These are phyloP conservation scores for Mortierella sp. DNA, from an alignment of 371 early-diverging fungal genomes.

Conservation along the genomic window DNA sequence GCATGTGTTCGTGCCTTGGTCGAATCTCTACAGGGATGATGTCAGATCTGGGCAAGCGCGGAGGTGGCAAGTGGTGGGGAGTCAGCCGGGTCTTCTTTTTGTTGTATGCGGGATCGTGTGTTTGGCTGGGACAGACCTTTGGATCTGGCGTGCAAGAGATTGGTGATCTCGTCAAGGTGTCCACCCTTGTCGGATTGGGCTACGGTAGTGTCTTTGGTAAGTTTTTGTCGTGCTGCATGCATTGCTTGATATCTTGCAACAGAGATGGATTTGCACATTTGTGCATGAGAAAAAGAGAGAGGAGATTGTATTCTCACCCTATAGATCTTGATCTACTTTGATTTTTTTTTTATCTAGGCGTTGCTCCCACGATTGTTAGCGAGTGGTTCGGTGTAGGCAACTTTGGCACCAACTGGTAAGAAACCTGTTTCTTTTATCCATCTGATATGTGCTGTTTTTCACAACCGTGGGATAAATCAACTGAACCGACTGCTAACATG, in stretches of 20 bases:
- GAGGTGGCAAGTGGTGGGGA: slow-evolving; percentile 46
- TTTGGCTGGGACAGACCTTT: slow-evolving; percentile 52
- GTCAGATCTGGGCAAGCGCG: slow-evolving; percentile 58
- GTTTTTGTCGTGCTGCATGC: neutral
- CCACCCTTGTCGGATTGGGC: slow-evolving; percentile 54
- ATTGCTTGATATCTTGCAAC: neutral
- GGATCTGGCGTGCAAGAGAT: slow-evolving; percentile 26
- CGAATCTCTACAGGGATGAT: slow-evolving; percentile 53
- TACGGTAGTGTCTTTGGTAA: slow-evolving; percentile 59
- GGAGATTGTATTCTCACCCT: neutral
- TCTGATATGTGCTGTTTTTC: neutral
- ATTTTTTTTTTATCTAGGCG: slow-evolving; percentile 21
- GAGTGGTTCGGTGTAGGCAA: slow-evolving; percentile 58
- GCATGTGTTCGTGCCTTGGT: slow-evolving; percentile 59
- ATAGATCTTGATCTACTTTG: neutral
- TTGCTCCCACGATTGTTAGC: slow-evolving; percentile 57
- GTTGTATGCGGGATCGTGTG: slow-evolving; percentile 41
- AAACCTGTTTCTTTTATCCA: neutral
- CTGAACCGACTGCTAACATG: too few relatives aligned
- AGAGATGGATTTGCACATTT: too few relatives aligned
- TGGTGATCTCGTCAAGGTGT: slow-evolving; percentile 34
- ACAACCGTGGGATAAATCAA: neutral
- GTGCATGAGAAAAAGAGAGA: too few relatives aligned
- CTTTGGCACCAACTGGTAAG: slow-evolving; percentile 61
- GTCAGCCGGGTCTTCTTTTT: slow-evolving; percentile 47